Base-by-base conservation (phyloP, 768 basidiomycete genomes). In the Mycena filopes region DNA sequence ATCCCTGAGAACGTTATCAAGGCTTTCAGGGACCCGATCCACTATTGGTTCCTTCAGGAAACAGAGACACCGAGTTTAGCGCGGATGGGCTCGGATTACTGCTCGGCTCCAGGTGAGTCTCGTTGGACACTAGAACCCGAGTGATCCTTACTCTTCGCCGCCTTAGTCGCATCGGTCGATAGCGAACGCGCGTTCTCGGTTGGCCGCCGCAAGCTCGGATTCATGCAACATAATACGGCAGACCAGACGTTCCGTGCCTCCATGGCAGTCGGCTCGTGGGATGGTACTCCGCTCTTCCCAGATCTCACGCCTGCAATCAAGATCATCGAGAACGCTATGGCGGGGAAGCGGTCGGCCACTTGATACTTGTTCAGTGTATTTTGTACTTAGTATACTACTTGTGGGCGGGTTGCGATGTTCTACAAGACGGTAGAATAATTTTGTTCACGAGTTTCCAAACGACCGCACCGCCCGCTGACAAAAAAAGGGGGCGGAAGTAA, bases 121-220 rank as follows among this genome's bases (percentile, higher is more conserved):
- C 23, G 3, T 46, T 23, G 18, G 10, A 23, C 33, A 12, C 33
- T 33, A 33, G 6, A 33, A 7, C 12, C 33, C 12, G 33, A n/a
- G n/a, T n/a, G n/a, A n/a, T 33, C 33, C 33, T 33, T 12, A 33
- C 12, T 33, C 4, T 26, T 0, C 8, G n/a, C n/a, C n/a, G n/a
- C 10, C 33, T 10, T 25, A 55, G 55, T 41, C 2, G 18, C 55
- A 1, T 55, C 65, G 11, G 70, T 69, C 18, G 72, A 75, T 58
- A 70, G 62, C 5, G 74, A 75, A 50, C 58, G 67, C 9, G 66
- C 74, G 8, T 75, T 75, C 65, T 75, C 74, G 3, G 55, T 53
- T 13, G 71, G 70, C 12, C 57, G 54, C 23, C 55, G 55, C 7
- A 33, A 43, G 16, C 10, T 55, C 6, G 41, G 41, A 5, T 55